A percentile compares a stretch with the other conserved stretches of the same genome.
Conservation (phyloP, 371 early-diverging fungal genomes). For the Chytridium lagenaria region DNA sequence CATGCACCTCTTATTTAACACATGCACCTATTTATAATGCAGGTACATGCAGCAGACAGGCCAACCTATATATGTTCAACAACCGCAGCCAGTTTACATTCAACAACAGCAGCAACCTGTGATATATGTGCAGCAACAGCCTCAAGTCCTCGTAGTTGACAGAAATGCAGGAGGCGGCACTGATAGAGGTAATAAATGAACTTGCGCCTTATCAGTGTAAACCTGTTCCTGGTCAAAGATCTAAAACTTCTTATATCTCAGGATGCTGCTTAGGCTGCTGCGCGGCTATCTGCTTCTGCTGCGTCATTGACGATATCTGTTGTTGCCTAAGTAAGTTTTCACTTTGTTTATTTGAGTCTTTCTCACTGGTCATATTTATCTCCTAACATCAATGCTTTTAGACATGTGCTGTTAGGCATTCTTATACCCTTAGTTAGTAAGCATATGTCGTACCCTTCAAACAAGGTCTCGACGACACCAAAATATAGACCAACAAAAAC, state of each 20-base stretch:
- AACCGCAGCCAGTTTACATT: background rate
- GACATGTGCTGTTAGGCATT: background rate
- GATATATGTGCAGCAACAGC: background rate
- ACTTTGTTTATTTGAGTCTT: background rate
- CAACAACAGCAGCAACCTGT: background rate
- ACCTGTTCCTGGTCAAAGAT: background rate
- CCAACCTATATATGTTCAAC: background rate
- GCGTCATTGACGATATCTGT: slow-evolving; percentile 3
- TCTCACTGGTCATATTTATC: too few species aligned
- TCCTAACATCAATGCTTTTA: too few species aligned
- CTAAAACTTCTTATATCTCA: background rate
- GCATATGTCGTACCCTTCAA: background rate
- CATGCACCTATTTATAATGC: too few species aligned
- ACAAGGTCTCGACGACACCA: too few species aligned
- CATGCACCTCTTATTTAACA: too few species aligned
- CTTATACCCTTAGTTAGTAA: background rate
- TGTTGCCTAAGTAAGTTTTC: background rate
- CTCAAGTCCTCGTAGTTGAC: slow-evolving; percentile 1
- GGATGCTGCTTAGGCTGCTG: slow-evolving; percentile 1
- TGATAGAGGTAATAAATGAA: slow-evolving; percentile 6
- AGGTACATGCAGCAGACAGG: slow-evolving; percentile 10
- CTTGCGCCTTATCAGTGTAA: too few species aligned
- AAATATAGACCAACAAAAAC: too few species aligned
- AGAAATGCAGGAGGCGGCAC: background rate
- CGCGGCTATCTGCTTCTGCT: slow-evolving; percentile 1